Evolutionary conservation across 176 grass and related monocot species (phyloP).

Genomic region (Cenchrus purpureus): DNA sequence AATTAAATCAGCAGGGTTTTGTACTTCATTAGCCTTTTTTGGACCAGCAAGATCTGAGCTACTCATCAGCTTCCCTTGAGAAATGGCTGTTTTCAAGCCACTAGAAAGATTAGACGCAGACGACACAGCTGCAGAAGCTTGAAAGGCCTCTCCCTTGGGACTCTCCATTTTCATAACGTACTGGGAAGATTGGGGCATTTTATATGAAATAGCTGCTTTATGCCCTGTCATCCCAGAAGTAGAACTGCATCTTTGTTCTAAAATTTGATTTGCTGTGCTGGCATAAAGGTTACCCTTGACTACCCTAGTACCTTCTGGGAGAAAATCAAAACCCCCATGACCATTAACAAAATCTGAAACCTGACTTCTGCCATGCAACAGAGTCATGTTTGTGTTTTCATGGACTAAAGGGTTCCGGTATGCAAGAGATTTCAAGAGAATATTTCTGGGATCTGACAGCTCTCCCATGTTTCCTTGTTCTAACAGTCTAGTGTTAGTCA

Average conservation of each 20-base stretch:
- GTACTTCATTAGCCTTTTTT: slow-evolving; percentile 50
- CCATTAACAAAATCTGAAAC: slow-evolving; percentile 36
- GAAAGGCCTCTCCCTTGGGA: slow-evolving; percentile 46
- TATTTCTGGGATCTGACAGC: slow-evolving; percentile 42
- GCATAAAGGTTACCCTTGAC: slow-evolving; percentile 47
- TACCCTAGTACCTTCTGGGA: slow-evolving; percentile 39
- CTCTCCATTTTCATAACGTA: slow-evolving; percentile 38
- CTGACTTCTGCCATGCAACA: slow-evolving; percentile 43
- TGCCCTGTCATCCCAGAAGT: slow-evolving; percentile 46
- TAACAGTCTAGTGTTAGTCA: slow-evolving; percentile 28
- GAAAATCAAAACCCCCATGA: slow-evolving; percentile 46
- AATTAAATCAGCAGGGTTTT: slow-evolving; percentile 41
- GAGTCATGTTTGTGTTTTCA: slow-evolving; percentile 43
- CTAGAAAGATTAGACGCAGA: slow-evolving; percentile 45
- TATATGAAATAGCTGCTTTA: slow-evolving; percentile 31
- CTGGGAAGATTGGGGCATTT: slow-evolving; percentile 48
- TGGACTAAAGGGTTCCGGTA: slow-evolving; percentile 43
- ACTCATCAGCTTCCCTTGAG: slow-evolving; percentile 40
- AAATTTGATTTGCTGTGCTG: slow-evolving; percentile 32
- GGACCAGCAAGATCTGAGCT: slow-evolving; percentile 28
- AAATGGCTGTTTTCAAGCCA: slow-evolving; percentile 41
- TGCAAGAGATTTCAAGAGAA: slow-evolving; percentile 51
- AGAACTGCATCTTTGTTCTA: slow-evolving; percentile 45
- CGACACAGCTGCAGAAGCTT: slow-evolving; percentile 40
- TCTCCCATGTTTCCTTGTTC: slow-evolving; percentile 46